These are phyloP conservation scores for Geranium incanum DNA, from an alignment of 441 rosid genomes.

Conservation along the genomic window DNA sequence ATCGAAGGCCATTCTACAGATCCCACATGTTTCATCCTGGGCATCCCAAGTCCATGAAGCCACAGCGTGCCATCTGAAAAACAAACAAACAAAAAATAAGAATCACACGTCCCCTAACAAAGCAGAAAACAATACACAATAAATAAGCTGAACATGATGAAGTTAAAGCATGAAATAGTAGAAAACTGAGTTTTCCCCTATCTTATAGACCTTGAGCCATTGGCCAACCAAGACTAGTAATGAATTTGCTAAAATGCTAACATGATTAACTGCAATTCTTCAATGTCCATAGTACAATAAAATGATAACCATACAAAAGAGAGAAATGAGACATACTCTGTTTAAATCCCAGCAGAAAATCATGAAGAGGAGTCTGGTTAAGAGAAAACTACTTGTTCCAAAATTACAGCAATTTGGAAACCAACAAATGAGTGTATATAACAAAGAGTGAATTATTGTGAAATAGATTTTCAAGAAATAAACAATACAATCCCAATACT, in stretches of 20 bases:
- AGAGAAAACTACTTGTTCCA: conserved; percentile 28
- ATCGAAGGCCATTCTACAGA: conserved; percentile 94
- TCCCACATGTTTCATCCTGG: conserved; percentile 91
- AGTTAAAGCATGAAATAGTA: background rate
- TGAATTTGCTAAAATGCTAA: background rate
- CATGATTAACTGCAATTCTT: background rate
- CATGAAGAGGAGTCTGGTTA: conserved; percentile 24
- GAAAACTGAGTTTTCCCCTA: background rate
- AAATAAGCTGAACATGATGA: background rate
- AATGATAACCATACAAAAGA: conserved; percentile 8
- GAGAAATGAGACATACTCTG: conserved; percentile 40
- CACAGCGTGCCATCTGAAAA: conserved; percentile 78
- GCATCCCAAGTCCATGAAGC: conserved; percentile 98
- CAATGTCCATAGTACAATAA: background rate
- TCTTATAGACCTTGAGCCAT: background rate
- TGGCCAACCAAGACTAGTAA: background rate
- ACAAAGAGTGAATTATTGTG: background rate
- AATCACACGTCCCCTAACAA: background rate
- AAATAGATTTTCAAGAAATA: background rate
- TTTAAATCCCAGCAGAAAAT: conserved; percentile 16
- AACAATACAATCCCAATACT: background rate
- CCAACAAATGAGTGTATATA: background rate
- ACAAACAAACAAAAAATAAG: background rate
- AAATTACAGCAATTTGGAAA: conserved; percentile 11
- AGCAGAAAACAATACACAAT: background rate